Evolutionary conservation across 352 stramenopile species (phyloP).

Genomic region (Globisporangium nagaii): DNA sequence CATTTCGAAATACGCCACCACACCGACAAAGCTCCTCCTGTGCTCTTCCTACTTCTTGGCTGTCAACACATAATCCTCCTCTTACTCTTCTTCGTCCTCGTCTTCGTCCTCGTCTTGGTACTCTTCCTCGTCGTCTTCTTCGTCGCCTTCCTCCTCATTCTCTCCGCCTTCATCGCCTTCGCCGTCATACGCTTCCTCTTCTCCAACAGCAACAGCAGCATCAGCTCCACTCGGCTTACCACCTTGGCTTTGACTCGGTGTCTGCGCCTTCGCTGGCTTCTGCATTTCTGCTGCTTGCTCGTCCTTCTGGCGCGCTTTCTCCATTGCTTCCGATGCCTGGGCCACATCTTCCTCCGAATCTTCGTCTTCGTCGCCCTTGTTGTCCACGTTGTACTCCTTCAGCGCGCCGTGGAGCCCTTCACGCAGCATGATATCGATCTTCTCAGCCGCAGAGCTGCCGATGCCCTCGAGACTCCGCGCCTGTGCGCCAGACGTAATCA

Average conservation of each 20-base stretch:
- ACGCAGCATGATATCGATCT: constrained; percentile 54
- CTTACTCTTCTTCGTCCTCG: not conserved
- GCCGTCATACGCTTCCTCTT: too few species aligned
- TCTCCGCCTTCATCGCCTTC: too few species aligned
- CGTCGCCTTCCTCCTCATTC: constrained; percentile 11
- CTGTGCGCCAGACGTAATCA: constrained; percentile 57
- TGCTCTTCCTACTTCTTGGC: too few species aligned
- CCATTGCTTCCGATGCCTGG: not conserved
- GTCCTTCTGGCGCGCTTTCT: not conserved
- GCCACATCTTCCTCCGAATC: not conserved
- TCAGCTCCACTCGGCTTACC: not conserved
- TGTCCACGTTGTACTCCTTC: constrained; percentile 40
- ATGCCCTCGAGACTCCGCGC: constrained; percentile 44
- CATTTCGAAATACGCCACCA: too few species aligned
- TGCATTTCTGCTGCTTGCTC: too few species aligned
- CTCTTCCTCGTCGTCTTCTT: constrained; percentile 16
- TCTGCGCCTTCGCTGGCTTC: not conserved
- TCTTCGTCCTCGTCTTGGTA: constrained; percentile 9
- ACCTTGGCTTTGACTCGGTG: not conserved
- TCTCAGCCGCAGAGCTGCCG: constrained; percentile 37
- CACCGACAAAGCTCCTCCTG: too few species aligned
- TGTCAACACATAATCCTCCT: too few species aligned
- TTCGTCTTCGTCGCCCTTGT: constrained; percentile 5
- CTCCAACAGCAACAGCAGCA: too few species aligned
- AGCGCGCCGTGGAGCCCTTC: constrained; percentile 38